A percentile compares a stretch with the other conserved stretches of the same genome.
phyloP scores from a whole-genome alignment of 306 rosid genomes.

The Citrullus mucosospermus region DNA sequence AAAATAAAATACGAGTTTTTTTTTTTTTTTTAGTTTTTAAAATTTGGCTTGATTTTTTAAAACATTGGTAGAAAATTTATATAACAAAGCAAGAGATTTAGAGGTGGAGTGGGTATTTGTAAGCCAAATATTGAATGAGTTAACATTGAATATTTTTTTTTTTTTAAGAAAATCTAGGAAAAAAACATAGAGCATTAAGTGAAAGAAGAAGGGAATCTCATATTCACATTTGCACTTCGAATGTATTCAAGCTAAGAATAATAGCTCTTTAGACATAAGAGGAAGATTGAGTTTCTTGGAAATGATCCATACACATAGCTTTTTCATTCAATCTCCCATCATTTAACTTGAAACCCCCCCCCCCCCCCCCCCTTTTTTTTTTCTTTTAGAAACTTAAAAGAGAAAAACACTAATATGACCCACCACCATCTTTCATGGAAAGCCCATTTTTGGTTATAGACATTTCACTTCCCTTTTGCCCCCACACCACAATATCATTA shows the following conservation, averaged over 20 bases:
- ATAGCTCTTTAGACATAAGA: neutral
- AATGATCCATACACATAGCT: neutral
- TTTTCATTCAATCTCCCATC: constrained; percentile 1
- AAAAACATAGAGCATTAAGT: neutral
- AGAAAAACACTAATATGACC: neutral
- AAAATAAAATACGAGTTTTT: too few relatives aligned
- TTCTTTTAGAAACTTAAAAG: neutral
- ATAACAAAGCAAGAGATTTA: too few relatives aligned
- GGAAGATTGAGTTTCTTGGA: neutral
- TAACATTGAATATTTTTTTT: too few relatives aligned
- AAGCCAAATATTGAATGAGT: too few relatives aligned
- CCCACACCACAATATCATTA: neutral
- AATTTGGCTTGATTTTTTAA: too few relatives aligned
- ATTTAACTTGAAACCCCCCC: neutral
- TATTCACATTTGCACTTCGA: neutral
- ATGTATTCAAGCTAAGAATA: neutral
- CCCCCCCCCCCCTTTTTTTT: too few relatives aligned
- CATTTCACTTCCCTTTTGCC: neutral
- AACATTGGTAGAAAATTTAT: too few relatives aligned
- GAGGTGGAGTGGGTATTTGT: too few relatives aligned
- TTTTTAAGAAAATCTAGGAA: too few relatives aligned
- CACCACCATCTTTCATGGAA: neutral
- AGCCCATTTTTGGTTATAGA: neutral
- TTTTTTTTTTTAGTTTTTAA: too few relatives aligned
- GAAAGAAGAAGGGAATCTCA: neutral